Percentiles rank a stretch among this genome's conserved stretches.
Evolutionary conservation across 2,329 filamentous ascomycete genomes (phyloP).

Genomic region (Keithomyces neogunnii): DNA sequence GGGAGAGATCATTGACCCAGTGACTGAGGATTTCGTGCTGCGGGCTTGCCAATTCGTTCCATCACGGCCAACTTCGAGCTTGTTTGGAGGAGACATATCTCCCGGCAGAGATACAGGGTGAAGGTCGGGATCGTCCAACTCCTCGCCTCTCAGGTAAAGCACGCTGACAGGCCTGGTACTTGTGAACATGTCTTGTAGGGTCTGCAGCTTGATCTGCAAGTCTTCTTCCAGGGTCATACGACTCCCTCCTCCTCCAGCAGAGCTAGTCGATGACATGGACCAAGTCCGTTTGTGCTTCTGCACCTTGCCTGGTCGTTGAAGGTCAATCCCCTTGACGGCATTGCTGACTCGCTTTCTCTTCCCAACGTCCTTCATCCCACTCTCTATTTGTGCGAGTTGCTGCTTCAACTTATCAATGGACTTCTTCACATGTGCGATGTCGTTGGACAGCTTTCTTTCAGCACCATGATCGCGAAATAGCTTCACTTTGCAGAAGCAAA

Average conservation of each 20-base stretch:
- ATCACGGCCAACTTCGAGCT: constrained; percentile 36
- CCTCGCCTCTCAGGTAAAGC: constrained; percentile 67
- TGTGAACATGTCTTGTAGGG: constrained; percentile 80
- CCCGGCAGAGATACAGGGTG: constrained; percentile 68
- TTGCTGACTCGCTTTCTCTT: constrained; percentile 53
- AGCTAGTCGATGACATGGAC: constrained; percentile 81
- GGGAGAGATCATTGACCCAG: constrained; percentile 55
- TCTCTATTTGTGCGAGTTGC: constrained; percentile 74
- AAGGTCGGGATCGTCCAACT: constrained; percentile 70
- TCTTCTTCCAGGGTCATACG: constrained; percentile 61
- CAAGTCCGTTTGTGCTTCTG: constrained; percentile 89
- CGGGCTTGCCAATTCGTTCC: constrained; percentile 40
- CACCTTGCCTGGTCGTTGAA: constrained; percentile 67
- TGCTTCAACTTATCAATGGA: constrained; percentile 94
- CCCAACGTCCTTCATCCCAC: constrained; percentile 56
- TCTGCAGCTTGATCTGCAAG: constrained; percentile 67
- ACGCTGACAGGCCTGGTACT: constrained; percentile 73
- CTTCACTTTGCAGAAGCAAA: constrained; percentile 95
- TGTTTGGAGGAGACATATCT: constrained; percentile 54
- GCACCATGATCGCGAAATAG: constrained; percentile 94
- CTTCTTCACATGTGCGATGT: constrained; percentile 91
- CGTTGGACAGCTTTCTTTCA: constrained; percentile 89
- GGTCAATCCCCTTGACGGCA: constrained; percentile 35
- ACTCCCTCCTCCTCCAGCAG: constrained; percentile 35
- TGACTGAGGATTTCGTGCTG: constrained; percentile 49